Evolutionary conservation across 1,284 basidiomycete species (phyloP), one percentile per base, ranked within the genome.

Genomic region (Mycena sp.): DNA sequence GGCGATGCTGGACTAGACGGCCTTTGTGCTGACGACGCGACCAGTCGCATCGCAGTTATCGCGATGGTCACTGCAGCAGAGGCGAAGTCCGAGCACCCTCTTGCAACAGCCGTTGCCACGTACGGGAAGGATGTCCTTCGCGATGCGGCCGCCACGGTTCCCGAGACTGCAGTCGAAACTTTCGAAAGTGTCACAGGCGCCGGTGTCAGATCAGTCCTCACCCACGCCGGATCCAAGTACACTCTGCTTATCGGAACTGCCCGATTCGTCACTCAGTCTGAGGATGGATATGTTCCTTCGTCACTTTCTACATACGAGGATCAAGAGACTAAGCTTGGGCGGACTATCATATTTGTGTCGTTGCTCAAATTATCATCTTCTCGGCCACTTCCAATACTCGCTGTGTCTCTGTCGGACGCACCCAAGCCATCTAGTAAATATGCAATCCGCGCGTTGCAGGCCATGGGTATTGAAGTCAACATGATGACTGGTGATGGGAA

Each of bases 171-270:
- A 10, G 77, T 93, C 43, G 83, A 87, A 45, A 80, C 83, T 1
- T 99, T 99, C 73, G 92, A 96, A 75, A 93, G 92, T 65, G 81
- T 93, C 23, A 93, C 96, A 0, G 98, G 98, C 14, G 88, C 92
- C 63, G 98, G 98, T 56, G 90, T 99, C 61, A 90, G 87, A 69
- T 91, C 95, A 7, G 74, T 83, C 35, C 76, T 94, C 56, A 73
- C 79, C 0, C 79, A 90, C 67, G 70, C 78, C 17, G 78, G 77
- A 50, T 76, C 77, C 61, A 82, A 79, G 58, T 82, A 85, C 69
- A 84, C 82, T 19, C 72, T 98, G 17, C 85, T 89, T 67, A 82
- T 98, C 48, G 96, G 96, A 48, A 94, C 89, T 69, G 81, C 87
- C 0, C 80, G 81, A 48, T 97, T 94, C 73, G 79, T 93, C 46